Percentiles rank a stretch among this genome's conserved stretches.
Evolutionary conservation across 208 protist genomes (phyloP).

Genomic region (Naegleria gruberi): DNA sequence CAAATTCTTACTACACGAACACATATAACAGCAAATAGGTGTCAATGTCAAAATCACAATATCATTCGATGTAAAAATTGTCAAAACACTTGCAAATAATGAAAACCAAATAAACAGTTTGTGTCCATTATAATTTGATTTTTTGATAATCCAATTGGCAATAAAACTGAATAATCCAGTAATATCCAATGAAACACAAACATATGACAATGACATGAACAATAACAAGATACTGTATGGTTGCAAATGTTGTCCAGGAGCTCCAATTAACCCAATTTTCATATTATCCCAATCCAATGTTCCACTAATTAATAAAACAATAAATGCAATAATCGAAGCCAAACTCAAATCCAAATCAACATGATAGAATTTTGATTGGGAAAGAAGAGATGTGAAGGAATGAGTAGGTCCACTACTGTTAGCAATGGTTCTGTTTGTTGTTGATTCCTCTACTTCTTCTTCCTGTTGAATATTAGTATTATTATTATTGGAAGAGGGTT

Average conservation of each 20-base stretch:
- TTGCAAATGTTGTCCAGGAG: neutral
- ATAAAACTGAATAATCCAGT: slow-evolving; percentile 33
- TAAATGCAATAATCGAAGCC: neutral
- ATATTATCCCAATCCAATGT: neutral
- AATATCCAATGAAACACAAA: slow-evolving; percentile 26
- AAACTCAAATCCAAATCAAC: neutral
- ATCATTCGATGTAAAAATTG: slow-evolving; percentile 37
- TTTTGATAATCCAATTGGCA: slow-evolving; percentile 12
- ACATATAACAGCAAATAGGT: slow-evolving; percentile 36
- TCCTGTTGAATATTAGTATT: no score
- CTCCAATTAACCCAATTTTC: neutral
- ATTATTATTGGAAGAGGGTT: neutral
- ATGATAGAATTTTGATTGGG: neutral
- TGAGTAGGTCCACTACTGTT: no score
- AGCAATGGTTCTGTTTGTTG: no score
- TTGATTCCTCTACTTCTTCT: no score
- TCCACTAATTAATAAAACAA: neutral
- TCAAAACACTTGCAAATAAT: slow-evolving; percentile 27
- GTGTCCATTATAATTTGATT: neutral
- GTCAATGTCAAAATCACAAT: slow-evolving; percentile 41
- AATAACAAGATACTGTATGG: slow-evolving; percentile 32
- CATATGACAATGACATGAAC: slow-evolving; percentile 29
- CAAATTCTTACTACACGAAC: neutral
- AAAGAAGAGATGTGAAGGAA: neutral
- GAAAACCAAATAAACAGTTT: slow-evolving; percentile 35